Conservation (phyloP, 202 grass and related monocot species). For the Bolboschoenoplectus hybrid region DNA sequence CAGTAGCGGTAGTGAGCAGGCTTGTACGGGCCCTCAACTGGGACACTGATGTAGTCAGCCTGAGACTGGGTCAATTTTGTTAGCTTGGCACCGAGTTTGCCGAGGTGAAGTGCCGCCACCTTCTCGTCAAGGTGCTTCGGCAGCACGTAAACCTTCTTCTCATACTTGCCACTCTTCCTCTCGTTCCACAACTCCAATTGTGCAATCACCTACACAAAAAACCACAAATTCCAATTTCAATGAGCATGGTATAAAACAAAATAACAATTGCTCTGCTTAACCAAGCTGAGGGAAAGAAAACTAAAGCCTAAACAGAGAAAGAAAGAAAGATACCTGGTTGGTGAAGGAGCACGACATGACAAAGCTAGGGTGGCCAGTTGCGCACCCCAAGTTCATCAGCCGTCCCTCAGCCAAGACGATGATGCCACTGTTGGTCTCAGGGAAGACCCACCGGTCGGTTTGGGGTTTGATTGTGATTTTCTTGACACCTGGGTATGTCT, state of each 20-base stretch:
- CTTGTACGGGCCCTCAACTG: constrained; percentile 85
- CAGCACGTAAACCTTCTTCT: constrained; percentile 97
- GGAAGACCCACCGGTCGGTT: constrained; percentile 96
- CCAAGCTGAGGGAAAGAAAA: background rate
- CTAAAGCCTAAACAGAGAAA: background rate
- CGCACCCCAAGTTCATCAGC: constrained; percentile 88
- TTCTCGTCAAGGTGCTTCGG: constrained; percentile 97
- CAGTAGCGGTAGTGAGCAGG: constrained; percentile 80
- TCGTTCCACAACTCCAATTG: constrained; percentile 96
- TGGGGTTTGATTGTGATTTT: constrained; percentile 98
- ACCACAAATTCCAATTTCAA: background rate
- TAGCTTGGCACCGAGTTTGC: constrained; percentile 88
- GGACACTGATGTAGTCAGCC: constrained; percentile 81
- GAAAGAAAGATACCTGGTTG: constrained; percentile 71
- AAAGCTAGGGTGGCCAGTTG: constrained; percentile 94
- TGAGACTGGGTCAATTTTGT: constrained; percentile 77
- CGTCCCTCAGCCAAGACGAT: constrained; percentile 93
- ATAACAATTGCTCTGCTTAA: background rate
- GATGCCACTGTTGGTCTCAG: constrained; percentile 85
- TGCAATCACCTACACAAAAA: constrained; percentile 72
- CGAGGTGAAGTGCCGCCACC: constrained; percentile 85
- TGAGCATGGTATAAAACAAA: background rate
- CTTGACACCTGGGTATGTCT: constrained; percentile 89
- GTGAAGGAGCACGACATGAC: constrained; percentile 99
- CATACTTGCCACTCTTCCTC: constrained; percentile 75